Base-by-base conservation (phyloP, 2,329 filamentous ascomycete species). In the Alternaria sp. region DNA sequence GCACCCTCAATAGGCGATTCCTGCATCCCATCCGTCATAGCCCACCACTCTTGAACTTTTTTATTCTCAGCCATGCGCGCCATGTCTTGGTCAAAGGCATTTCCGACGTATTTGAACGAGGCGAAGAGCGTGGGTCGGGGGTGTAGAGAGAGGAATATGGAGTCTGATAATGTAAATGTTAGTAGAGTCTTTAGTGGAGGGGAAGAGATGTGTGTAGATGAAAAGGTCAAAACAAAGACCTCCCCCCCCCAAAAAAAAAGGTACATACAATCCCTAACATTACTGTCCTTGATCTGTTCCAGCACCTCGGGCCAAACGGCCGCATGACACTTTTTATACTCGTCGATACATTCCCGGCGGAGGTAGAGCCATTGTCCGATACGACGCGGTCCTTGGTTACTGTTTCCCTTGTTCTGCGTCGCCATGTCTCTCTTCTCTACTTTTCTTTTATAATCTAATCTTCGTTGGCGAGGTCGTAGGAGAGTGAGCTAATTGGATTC, bases 21-120 rank as follows among this genome's bases (percentile, higher is more conserved):
- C 78, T 93, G 91, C 82, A 88, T 91, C 13, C 82, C 81, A 75
- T 94, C 91, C 49, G 91, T 93, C 87, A 93, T 89, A 57, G 80
- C 80, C 90, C 90, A 94, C 91, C 91, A 94, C 75, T 90, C 87
- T 54, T 86, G 84, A 33, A 93, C 89, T 71, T 88, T 88, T 1
- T 86, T 84, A 67, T 93, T 92, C 56, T 86, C 86, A 1, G 84
- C 82, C 90, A 93, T 93, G 61, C 81, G 83, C 75, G 86, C 84
- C 91, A 94, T 93, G 71, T 94, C 91, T 9, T 82, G 88, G 2
- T 85, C 87, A 60, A 86, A 93, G 63, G 91, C 84, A 59, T 84
- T 84, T 0, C 91, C 91, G n/a, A 90, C 81, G 69, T 93, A 94
- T 74, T 91, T 93, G 81, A 93, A 92, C 24, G 81, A 87, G 0